Base-by-base conservation (phyloP, 2,329 filamentous ascomycete species). In the Didymella lethalis region DNA sequence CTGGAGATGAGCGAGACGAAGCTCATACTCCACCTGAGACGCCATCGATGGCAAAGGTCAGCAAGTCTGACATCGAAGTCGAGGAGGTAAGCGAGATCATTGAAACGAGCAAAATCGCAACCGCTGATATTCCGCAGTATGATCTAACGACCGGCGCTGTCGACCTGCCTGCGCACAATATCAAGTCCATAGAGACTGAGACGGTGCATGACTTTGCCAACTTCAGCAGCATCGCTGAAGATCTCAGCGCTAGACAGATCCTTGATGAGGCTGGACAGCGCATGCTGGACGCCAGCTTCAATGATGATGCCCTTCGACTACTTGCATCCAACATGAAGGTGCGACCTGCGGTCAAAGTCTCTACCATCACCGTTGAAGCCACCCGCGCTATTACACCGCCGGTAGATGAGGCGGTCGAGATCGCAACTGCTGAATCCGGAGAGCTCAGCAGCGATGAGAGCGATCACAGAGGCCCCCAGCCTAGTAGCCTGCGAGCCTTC, bases 1-100 rank as follows among this genome's bases (percentile, higher is more conserved):
- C 47, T 2, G 48, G 46, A 3, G 44, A 48, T 12, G 47, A 38
- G 34, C 31, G 44, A 18, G 47, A 56, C 3, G 52, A 56, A 12
- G 34, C 28, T 6, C 4, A 4, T 7, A 59, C 48, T 3, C 54
- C 54, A 23, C 48, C 48, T 14, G 36, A 31, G 32, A 44, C 43
- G 2, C 44, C 43, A 7, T 12, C 23, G 0, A 38, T 20, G 18
- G 28, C 20, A 5, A 7, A 16, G 1, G 3, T 14, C 14, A 8
- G 10, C 25, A 4, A 29, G 5, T 23, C n/a, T 4, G 23, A 52
- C 25, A 25, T 16, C 4, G 7, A 45, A 12, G 18, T 32, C 11
- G 49, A 53, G 18, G 48, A 51, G 14, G 36, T 53, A 58, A 20
- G 49, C 16, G 20, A 41, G 11, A 36, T 4, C 7, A 4, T 5